Conservation (phyloP, 495 filamentous ascomycete genomes). For the Penicillium paxilli region DNA sequence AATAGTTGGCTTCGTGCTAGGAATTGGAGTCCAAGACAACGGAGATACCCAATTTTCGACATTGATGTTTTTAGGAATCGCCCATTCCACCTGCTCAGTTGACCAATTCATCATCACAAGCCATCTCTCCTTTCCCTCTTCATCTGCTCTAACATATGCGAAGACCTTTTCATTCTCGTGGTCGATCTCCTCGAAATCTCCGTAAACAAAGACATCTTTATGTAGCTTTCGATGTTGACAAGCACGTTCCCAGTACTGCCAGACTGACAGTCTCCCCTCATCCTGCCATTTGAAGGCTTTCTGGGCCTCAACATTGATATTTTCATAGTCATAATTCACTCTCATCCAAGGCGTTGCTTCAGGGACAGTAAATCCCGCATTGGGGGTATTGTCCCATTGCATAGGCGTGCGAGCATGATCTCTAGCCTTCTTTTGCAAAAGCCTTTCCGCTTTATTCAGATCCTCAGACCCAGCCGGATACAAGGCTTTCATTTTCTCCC, state of each 20-base stretch:
- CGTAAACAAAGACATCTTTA: slow-evolving; percentile 1
- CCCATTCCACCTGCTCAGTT: background rate
- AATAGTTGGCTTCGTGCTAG: background rate
- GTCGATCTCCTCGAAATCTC: slow-evolving; percentile 1
- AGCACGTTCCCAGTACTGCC: background rate
- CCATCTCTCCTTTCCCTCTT: background rate
- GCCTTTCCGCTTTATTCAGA: background rate
- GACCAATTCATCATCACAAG: background rate
- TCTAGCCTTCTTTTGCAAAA: slow-evolving; percentile 41
- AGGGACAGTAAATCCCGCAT: slow-evolving; percentile 50
- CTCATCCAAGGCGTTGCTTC: slow-evolving; percentile 52
- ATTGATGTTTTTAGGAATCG: background rate
- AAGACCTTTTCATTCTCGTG: background rate
- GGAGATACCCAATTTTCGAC: background rate
- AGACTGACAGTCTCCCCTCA: background rate
- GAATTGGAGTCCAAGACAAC: background rate
- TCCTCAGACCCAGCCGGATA: background rate
- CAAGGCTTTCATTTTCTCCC: background rate
- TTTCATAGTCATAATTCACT: slow-evolving; percentile 47
- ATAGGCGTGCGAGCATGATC: slow-evolving; percentile 61
- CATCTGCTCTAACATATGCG: background rate
- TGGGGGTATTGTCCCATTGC: slow-evolving; percentile 49
- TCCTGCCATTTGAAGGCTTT: background rate
- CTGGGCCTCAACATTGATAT: slow-evolving; percentile 37
- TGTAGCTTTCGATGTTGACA: background rate